Conservation (phyloP, 2,329 filamentous ascomycete species). For the Metarhizium robertsii region DNA sequence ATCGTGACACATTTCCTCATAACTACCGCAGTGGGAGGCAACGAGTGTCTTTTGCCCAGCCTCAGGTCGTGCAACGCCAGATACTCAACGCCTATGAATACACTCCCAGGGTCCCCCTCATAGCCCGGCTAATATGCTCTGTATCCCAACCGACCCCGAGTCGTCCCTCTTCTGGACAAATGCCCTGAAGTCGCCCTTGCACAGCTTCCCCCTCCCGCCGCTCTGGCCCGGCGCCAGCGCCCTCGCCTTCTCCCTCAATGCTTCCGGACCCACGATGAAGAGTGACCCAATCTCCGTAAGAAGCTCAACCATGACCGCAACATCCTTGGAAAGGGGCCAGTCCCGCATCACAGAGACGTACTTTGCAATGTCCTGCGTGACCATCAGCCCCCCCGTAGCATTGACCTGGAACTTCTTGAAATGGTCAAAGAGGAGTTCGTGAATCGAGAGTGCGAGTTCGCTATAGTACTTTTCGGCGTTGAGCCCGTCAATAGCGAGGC, state of each 20-base stretch:
- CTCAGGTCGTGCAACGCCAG: too few relatives aligned
- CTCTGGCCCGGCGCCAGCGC: constrained; percentile 38
- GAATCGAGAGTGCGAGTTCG: constrained; percentile 73
- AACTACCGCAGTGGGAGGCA: background rate
- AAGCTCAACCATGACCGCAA: constrained; percentile 66
- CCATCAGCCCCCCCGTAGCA: constrained; percentile 86
- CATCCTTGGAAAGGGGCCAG: constrained; percentile 67
- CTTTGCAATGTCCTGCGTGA: constrained; percentile 90
- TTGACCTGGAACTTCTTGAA: constrained; percentile 93
- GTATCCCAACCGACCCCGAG: constrained; percentile 68
- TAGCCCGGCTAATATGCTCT: constrained; percentile 66
- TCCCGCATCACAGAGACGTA: constrained; percentile 79
- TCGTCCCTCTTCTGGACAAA: constrained; percentile 85
- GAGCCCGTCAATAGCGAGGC: constrained; percentile 66
- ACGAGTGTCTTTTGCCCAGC: too few relatives aligned
- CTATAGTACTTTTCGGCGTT: constrained; percentile 77
- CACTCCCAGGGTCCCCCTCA: constrained; percentile 13
- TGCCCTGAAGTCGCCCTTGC: constrained; percentile 65
- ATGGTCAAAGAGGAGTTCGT: constrained; percentile 76
- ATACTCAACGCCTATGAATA: too few relatives aligned
- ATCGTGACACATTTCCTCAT: background rate
- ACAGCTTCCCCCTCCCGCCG: constrained; percentile 42
- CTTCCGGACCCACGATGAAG: constrained; percentile 85
- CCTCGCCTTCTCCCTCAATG: constrained; percentile 60
- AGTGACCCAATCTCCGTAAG: constrained; percentile 88